Evolutionary conservation across 306 rosid species (phyloP).

Genomic region (Canavalia ensiformis): DNA sequence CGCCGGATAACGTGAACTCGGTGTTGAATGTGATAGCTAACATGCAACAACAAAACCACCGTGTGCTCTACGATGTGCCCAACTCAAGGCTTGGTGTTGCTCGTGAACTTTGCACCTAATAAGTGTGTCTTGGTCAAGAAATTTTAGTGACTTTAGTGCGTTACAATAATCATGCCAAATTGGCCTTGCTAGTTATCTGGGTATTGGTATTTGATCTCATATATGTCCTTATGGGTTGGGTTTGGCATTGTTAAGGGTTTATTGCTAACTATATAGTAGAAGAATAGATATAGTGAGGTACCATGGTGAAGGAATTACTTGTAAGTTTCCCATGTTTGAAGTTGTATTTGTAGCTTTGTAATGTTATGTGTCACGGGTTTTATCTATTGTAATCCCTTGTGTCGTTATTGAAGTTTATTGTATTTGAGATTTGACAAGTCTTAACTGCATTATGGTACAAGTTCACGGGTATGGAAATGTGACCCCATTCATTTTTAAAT

Average conservation of each 20-base stretch:
- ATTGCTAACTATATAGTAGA: constrained; percentile 46
- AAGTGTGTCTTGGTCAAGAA: background rate
- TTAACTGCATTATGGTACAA: constrained; percentile 1
- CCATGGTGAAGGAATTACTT: constrained; percentile 33
- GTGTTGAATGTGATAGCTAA: constrained; percentile 92
- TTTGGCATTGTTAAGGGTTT: constrained; percentile 44
- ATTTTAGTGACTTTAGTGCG: constrained; percentile 37
- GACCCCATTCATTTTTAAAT: background rate
- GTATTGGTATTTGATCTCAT: constrained; percentile 18
- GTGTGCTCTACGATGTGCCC: constrained; percentile 80
- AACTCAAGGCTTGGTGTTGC: constrained; percentile 87
- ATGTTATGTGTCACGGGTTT: constrained; percentile 46
- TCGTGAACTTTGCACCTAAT: constrained; percentile 80
- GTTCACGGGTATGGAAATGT: constrained; percentile 14
- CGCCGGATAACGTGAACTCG: constrained; percentile 87
- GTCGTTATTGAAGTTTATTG: constrained; percentile 15
- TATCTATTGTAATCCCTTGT: constrained; percentile 38
- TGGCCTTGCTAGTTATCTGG: constrained; percentile 29
- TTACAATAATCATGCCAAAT: constrained; percentile 27
- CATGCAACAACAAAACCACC: constrained; percentile 96
- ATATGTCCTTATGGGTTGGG: constrained; percentile 25
- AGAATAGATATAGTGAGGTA: constrained; percentile 24
- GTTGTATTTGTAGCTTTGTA: constrained; percentile 38
- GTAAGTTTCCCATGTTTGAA: constrained; percentile 20
- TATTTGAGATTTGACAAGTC: background rate